These are phyloP conservation scores for Teratosphaeria viscida DNA, from an alignment of 2,329 filamentous ascomycete species.

Conservation along the genomic window DNA sequence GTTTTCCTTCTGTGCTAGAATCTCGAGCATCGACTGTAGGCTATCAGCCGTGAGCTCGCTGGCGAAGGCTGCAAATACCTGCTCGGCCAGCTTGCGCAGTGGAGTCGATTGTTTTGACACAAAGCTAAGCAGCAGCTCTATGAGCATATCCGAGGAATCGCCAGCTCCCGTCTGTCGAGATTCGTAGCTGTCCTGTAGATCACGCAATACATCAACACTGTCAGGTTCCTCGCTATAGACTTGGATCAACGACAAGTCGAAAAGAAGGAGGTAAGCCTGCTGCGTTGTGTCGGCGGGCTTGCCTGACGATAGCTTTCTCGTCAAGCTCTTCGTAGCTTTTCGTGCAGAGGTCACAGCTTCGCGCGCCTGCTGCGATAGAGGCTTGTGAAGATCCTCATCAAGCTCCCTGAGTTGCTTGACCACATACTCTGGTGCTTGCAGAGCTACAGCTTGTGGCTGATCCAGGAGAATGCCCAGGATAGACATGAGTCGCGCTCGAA, in stretches of 20 bases:
- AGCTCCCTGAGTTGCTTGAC: background rate
- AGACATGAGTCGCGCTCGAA: slow-evolving; percentile 46
- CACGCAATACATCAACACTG: slow-evolving; percentile 68
- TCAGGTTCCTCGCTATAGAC: slow-evolving; percentile 85
- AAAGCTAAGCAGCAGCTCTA: slow-evolving; percentile 86
- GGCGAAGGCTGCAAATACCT: slow-evolving; percentile 78
- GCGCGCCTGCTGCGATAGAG: slow-evolving; percentile 3
- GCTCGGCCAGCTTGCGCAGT: slow-evolving; percentile 75
- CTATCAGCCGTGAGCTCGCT: slow-evolving; percentile 62
- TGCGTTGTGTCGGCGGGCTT: slow-evolving; percentile 1
- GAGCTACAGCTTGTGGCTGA: slow-evolving; percentile 15
- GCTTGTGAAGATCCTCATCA: slow-evolving; percentile 2
- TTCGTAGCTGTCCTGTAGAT: slow-evolving; percentile 68
- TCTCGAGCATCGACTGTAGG: slow-evolving; percentile 55
- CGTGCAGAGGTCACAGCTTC: slow-evolving; percentile 9
- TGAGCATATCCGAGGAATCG: slow-evolving; percentile 54
- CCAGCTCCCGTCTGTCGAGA: slow-evolving; percentile 32
- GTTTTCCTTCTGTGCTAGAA: slow-evolving; percentile 70
- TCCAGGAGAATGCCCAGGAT: slow-evolving; percentile 42
- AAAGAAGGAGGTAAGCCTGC: slow-evolving; percentile 62
- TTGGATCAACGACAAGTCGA: slow-evolving; percentile 75
- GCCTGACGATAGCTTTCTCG: background rate
- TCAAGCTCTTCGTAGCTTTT: slow-evolving; percentile 12
- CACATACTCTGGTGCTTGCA: slow-evolving; percentile 5
- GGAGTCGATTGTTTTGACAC: slow-evolving; percentile 74